Evolutionary conservation across 148 eudicot species (phyloP), one percentile per base, ranked within the genome.

Genomic region (Hydrangea macrophylla): DNA sequence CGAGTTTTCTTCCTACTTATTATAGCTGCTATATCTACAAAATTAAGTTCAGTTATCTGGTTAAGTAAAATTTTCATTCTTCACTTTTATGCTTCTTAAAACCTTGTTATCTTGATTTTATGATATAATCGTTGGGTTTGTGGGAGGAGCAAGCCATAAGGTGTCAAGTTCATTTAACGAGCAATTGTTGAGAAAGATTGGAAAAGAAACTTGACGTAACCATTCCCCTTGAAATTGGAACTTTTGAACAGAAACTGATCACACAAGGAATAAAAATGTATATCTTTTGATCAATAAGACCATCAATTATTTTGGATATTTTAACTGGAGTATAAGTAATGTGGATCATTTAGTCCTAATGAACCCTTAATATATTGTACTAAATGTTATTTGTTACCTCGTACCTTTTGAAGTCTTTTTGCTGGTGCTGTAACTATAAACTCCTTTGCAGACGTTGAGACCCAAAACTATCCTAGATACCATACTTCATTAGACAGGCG

Each of bases 1-100:
- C 58, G 56, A 35, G 24, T 71, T n/a, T 60, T 55, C 44, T 26
- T 22, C 22, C 44, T 24, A n/a, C n/a, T n/a, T n/a, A n/a, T n/a
- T n/a, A n/a, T n/a, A n/a, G n/a, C n/a, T 30, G 1, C 28, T 20
- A 26, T 65, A 11, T 35, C 2, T 67, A 22, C 28, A 12, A 26
- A 23, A 24, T 2, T 33, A 6, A n/a, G 50, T 27, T 36, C 48
- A 66, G 23, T 53, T 27, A 5, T 60, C 61, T 36, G 57, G 67
- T 50, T 44, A 53, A 27, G 11, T 55, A 33, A 36, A 23, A 62
- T 66, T 51, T 63, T 23, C 71, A 26, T 36, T 22, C 22, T 37
- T 15, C 22, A 32, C 33, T 11, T 23, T 23, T 40, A 10, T 36
- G 28, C 22, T 18, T 15, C 26, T 55, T 50, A 23, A 31, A 3